Base-by-base conservation (phyloP, 768 basidiomycete genomes). In the Tylopilus felleus region DNA sequence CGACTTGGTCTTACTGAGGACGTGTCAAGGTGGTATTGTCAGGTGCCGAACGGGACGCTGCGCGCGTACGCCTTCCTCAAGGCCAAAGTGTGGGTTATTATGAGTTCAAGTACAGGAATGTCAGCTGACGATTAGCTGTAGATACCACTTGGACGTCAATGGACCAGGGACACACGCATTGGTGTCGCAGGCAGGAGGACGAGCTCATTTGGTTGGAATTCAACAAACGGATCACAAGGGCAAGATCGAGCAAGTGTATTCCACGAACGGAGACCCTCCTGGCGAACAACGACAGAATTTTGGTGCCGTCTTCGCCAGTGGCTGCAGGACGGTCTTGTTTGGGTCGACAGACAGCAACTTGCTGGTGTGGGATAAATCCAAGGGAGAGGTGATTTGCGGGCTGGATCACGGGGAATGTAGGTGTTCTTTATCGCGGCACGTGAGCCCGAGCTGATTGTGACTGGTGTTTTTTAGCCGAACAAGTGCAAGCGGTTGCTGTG, bases 1-100 rank as follows among this genome's bases (percentile, higher is more conserved):
- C 1, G 28, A 19, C 6, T 22, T 28, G 43, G 36, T 40, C 61
- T 68, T 5, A 71, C 23, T 44, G 16, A 35, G 14, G 21, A 35
- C 31, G 43, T 31, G 43, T 41, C 25, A 52, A 86, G 85, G 56
- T 87, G 86, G 86, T 78, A 83, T 64, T 85, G 81, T 59, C 80
- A 82, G 62, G 72, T 88, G 54, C 83, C 84, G 0, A 85, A 85
- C 58, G 85, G 85, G 25, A 85, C 80, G 13, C 69, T 85, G 42
- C 78, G 80, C 5, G 83, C 81, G 12, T 81, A 80, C 52, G 73
- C 78, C 7, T 85, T 86, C 61, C 72, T 86, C 56, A 74, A 79
- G 65, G 71, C 77, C 41, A 79, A 75, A 67, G 80, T 88, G 86
- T 85, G 58, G 58, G 82, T 70, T 9, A 7, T 21, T 8, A 1